phyloP scores from a whole-genome alignment of 768 basidiomycete genomes.

The Leccinum aurantiacum region DNA sequence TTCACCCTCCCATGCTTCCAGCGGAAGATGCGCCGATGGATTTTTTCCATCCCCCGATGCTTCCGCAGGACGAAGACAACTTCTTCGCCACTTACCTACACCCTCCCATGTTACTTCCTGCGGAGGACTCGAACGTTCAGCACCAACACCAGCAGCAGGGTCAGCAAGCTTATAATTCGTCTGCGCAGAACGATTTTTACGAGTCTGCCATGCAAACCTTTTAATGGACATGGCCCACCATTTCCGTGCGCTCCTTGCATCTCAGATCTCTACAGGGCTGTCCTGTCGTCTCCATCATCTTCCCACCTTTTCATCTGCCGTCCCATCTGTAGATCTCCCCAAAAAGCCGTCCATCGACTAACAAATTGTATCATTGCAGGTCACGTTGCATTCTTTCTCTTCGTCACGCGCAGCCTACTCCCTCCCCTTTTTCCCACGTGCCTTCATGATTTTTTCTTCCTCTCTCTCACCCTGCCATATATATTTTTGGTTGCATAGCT shows the following conservation, averaged over 20 bases:
- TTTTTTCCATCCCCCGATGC: constrained; percentile 63
- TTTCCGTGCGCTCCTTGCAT: constrained; percentile 1
- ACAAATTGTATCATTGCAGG: constrained; percentile 22
- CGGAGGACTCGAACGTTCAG: constrained; percentile 32
- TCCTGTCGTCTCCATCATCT: neutral
- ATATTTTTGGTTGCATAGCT: constrained; percentile 32
- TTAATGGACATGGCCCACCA: constrained; percentile 14
- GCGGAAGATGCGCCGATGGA: constrained; percentile 69
- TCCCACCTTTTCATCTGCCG: neutral
- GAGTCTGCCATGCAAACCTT: constrained; percentile 37
- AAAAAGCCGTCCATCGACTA: constrained; percentile 12
- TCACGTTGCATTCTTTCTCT: constrained; percentile 6
- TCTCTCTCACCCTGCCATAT: constrained; percentile 27
- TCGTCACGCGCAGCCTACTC: constrained; percentile 3
- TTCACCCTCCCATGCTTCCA: constrained; percentile 72
- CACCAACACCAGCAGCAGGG: constrained; percentile 27
- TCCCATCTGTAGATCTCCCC: constrained; percentile 20
- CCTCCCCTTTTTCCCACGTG: neutral
- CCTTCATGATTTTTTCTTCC: neutral
- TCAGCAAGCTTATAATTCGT: constrained; percentile 16
- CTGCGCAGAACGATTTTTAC: constrained; percentile 31
- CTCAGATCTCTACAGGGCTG: constrained; percentile 10
- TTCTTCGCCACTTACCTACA: constrained; percentile 55
- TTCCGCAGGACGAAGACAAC: constrained; percentile 64
- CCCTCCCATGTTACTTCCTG: constrained; percentile 53